phyloP scores from a whole-genome alignment of 768 basidiomycete species.

The Leucosporidium creatinivorum region DNA sequence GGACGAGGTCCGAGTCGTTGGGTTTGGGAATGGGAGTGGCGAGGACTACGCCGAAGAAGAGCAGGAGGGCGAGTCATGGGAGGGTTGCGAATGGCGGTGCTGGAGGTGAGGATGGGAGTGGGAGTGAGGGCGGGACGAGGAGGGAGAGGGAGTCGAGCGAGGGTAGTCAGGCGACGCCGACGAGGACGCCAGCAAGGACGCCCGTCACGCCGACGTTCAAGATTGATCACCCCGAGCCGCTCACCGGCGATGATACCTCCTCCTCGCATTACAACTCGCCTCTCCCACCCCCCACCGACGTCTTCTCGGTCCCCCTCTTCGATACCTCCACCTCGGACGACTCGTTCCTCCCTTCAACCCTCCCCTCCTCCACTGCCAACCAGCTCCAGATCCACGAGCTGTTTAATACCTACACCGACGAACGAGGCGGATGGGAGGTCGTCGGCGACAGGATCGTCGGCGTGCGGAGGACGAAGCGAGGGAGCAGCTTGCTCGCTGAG shows the following conservation, averaged over 20 bases:
- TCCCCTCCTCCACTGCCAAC: no score
- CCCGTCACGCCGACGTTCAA: no score
- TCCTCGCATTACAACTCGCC: neutral
- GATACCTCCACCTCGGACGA: neutral
- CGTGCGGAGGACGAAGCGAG: conserved; percentile 49
- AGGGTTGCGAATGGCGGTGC: no score
- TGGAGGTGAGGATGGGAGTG: no score
- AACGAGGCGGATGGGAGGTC: conserved; percentile 73
- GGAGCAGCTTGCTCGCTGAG: neutral
- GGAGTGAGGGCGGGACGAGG: no score
- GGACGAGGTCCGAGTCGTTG: conserved; percentile 50
- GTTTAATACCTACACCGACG: conserved; percentile 44
- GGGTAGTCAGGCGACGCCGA: no score
- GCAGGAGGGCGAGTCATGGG: conserved; percentile 40
- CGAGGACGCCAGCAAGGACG: no score
- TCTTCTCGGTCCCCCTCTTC: neutral
- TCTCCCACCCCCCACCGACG: neutral
- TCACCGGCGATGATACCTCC: neutral
- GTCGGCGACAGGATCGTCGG: conserved; percentile 54
- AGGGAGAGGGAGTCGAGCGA: no score
- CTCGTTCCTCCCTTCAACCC: no score
- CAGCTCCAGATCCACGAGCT: conserved; percentile 29
- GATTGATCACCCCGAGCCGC: no score
- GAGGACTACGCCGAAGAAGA: conserved; percentile 43
- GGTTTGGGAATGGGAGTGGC: conserved; percentile 61